Evolutionary conservation across 768 basidiomycete genomes (phyloP).

Genomic region (Tulasnella sp.): DNA sequence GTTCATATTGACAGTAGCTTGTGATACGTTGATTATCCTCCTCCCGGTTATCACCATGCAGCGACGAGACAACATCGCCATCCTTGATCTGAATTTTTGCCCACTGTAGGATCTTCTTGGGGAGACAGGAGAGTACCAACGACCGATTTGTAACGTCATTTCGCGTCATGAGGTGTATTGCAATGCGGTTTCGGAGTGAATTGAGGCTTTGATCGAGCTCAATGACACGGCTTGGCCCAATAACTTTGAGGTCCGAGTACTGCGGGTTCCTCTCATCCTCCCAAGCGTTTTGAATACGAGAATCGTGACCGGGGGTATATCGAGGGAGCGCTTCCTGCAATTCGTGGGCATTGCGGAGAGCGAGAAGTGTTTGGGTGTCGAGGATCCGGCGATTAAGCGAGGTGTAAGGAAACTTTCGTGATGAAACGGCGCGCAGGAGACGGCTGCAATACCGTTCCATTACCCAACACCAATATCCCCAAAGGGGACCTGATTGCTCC

Average conservation of each 20-base stretch:
- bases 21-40: neutral
- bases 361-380: neutral
- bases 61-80: neutral
- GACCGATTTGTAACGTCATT: neutral
- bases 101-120: neutral
- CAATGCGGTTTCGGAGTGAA: neutral
- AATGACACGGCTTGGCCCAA: neutral
- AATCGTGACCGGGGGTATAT: neutral
- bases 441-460: constrained; percentile 24
- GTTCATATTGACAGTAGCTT: constrained; percentile 9
- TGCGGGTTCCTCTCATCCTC: neutral
- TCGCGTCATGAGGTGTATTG: neutral
- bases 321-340: neutral
- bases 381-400: constrained; percentile 10
- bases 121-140: neutral
- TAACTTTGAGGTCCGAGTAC: neutral
- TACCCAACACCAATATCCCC: constrained; percentile 15
- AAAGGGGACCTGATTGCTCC: constrained; percentile 10
- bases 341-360: neutral
- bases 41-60: neutral
- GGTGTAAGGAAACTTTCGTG: constrained; percentile 1
- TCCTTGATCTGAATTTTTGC: constrained; percentile 5
- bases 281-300: neutral
- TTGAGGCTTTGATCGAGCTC: neutral
- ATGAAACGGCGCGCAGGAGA: neutral